phyloP scores from a whole-genome alignment of 2,329 filamentous ascomycete species.

The Setomelanomma holmii region DNA sequence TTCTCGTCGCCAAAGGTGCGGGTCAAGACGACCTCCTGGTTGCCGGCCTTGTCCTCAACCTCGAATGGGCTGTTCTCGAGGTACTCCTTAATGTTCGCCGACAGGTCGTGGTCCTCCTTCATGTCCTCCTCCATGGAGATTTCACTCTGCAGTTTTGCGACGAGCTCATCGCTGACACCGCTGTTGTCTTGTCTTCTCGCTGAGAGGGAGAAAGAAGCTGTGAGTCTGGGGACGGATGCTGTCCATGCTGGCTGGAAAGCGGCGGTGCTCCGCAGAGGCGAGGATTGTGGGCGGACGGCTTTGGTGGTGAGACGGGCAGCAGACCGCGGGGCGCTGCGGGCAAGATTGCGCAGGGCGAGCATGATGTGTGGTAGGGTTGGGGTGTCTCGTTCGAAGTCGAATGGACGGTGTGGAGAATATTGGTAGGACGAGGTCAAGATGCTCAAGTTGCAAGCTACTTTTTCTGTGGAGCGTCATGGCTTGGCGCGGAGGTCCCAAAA shows the following conservation, averaged over 20 bases:
- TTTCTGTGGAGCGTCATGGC: neutral
- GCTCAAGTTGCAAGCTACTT: no score
- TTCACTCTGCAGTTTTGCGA: conserved; percentile 75
- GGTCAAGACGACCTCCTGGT: conserved; percentile 86
- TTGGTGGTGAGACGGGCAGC: conserved; percentile 50
- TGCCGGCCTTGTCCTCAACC: conserved; percentile 78
- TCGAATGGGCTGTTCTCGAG: conserved; percentile 84
- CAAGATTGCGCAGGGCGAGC: conserved; percentile 55
- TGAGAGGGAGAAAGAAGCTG: conserved; percentile 54
- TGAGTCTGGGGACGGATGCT: conserved; percentile 38
- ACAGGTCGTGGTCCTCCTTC: conserved; percentile 73
- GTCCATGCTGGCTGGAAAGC: conserved; percentile 45
- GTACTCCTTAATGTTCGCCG: conserved; percentile 84
- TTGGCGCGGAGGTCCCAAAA: neutral
- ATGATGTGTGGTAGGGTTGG: conserved; percentile 37
- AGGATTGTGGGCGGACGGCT: conserved; percentile 45
- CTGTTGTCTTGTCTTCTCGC: conserved; percentile 45
- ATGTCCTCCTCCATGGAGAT: conserved; percentile 76
- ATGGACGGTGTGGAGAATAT: neutral
- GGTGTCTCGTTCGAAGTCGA: conserved; percentile 3
- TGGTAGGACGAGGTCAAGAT: neutral
- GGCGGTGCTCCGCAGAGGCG: conserved; percentile 42
- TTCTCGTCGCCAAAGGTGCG: conserved; percentile 87
- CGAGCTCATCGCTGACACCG: conserved; percentile 74
- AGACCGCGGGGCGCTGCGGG: conserved; percentile 54